A percentile compares a stretch with the other conserved stretches of the same genome.
Conservation (phyloP, 179 eudicot genomes). For the Drosera spatulata region DNA sequence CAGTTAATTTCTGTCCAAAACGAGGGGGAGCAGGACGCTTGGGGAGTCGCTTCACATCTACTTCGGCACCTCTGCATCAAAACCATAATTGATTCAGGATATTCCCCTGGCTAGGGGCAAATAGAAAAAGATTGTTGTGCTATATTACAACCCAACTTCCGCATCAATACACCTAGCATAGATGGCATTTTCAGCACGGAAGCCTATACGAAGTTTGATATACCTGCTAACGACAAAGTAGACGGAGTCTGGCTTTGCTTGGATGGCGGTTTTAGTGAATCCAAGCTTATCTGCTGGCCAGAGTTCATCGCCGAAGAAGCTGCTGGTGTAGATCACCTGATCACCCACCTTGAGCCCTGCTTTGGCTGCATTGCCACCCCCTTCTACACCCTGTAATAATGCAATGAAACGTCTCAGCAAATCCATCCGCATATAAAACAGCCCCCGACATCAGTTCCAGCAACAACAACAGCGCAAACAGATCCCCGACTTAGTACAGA, state of each 20-base stretch:
- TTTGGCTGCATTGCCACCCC: conserved; percentile 94
- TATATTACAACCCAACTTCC: too few relatives aligned
- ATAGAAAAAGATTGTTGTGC: too few relatives aligned
- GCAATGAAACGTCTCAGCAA: neutral
- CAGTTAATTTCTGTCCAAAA: conserved; percentile 80
- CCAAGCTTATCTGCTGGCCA: conserved; percentile 99
- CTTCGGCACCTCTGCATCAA: conserved; percentile 57
- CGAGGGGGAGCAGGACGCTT: conserved; percentile 98
- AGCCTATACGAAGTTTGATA: too few relatives aligned
- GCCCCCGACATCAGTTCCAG: too few relatives aligned
- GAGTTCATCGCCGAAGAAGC: conserved; percentile 98
- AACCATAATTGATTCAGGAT: neutral
- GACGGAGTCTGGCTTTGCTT: conserved; percentile 91
- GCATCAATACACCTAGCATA: too few relatives aligned
- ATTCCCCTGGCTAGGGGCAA: neutral
- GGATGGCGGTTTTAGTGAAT: conserved; percentile 92
- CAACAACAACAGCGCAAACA: too few relatives aligned
- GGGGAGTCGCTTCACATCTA: conserved; percentile 80
- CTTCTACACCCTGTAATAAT: conserved; percentile 52
- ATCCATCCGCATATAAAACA: neutral
- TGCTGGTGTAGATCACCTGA: conserved; percentile 93
- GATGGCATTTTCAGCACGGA: too few relatives aligned
- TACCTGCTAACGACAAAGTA: conserved; percentile 91
- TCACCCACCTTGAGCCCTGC: conserved; percentile 89
- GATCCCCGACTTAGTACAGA: too few relatives aligned